Evolutionary conservation across 2,329 filamentous ascomycete species (phyloP).

Genomic region (Fusarium decemcellulare): DNA sequence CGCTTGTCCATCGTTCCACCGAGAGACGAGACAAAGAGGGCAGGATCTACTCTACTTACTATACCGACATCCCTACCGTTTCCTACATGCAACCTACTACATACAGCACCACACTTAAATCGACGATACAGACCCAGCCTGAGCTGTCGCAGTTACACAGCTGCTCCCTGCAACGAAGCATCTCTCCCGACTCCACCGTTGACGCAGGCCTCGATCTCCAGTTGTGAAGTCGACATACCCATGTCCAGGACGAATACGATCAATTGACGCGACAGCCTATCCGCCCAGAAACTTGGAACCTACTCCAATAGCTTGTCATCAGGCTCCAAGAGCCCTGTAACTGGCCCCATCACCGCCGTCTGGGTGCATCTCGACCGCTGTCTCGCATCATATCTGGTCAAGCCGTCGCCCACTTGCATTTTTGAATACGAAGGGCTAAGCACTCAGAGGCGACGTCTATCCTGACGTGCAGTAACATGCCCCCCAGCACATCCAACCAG

Average conservation of each 20-base stretch:
- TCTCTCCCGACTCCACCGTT: conserved; percentile 25
- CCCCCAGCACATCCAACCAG: conserved; percentile 40
- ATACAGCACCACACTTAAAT: conserved; percentile 10
- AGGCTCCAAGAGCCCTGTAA: conserved; percentile 19
- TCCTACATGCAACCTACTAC: conserved; percentile 13
- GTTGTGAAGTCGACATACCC: conserved; percentile 21
- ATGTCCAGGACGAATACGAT: conserved; percentile 19
- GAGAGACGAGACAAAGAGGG: neutral
- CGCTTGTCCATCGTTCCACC: conserved; percentile 3
- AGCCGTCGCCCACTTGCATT: conserved; percentile 22
- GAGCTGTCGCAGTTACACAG: conserved; percentile 2
- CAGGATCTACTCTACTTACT: conserved; percentile 1
- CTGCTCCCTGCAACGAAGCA: conserved; percentile 28
- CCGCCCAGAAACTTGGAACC: conserved; percentile 28
- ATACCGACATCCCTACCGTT: conserved; percentile 12
- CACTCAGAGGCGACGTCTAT: conserved; percentile 17
- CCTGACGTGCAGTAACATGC: conserved; percentile 31
- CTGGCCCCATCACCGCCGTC: conserved; percentile 13
- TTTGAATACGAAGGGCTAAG: conserved; percentile 36
- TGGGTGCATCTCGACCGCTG: conserved; percentile 17
- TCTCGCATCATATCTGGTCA: conserved; percentile 14
- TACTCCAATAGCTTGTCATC: conserved; percentile 10
- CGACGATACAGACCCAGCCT: conserved; percentile 1
- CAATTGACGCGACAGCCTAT: conserved; percentile 24
- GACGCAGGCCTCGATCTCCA: conserved; percentile 24